Evolutionary conservation across 768 basidiomycete genomes (phyloP), one percentile per base, ranked within the genome.

Genomic region (Lactarius indigo): DNA sequence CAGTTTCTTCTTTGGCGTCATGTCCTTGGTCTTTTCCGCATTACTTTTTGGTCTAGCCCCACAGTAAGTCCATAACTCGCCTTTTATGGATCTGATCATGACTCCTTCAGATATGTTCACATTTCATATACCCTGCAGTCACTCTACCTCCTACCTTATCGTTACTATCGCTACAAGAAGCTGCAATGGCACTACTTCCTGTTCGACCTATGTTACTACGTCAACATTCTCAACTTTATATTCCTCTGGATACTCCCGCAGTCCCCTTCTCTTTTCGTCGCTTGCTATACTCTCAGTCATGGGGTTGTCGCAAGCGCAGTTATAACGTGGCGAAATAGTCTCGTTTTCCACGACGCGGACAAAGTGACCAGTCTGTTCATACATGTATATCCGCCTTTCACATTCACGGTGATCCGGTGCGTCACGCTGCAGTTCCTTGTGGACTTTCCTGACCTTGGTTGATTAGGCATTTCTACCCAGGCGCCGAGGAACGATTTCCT

Each of bases 311-410:
- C 93, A 0, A 93, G 91, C 60, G 96, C 96, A 0, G 95, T 98
- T 58, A 92, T 98, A 71, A 98, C 96, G 12, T 99, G 97, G 97
- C 84, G 97, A 68, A 99, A 99, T 74, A 96, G 93, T 70, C 86
- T 99, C 28, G 97, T 99, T 3, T 99, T 99, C 79, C 97, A 99
- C 73, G 95, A 96, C 73, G 84, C 87, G 63, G 97, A 99, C 76
- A 98, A 98, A 77, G 92, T 98, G 74, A 98, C 92, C 20, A 94
- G 91, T 12, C 79, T 99, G 30, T 98, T 96, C 79, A 86, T 99
- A 37, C 97, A 99, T 74, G 89, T 98, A 64, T 98, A 97, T 73
- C 85, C 92, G 0, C 93, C 97, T 0, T 86, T 96, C 68, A 87
- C 90, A 3, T 92, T 99, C 72, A 95, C 93, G 17, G 89, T 95